phyloP scores from a whole-genome alignment of 2,329 filamentous ascomycete species.

The Zarea fungicola region DNA sequence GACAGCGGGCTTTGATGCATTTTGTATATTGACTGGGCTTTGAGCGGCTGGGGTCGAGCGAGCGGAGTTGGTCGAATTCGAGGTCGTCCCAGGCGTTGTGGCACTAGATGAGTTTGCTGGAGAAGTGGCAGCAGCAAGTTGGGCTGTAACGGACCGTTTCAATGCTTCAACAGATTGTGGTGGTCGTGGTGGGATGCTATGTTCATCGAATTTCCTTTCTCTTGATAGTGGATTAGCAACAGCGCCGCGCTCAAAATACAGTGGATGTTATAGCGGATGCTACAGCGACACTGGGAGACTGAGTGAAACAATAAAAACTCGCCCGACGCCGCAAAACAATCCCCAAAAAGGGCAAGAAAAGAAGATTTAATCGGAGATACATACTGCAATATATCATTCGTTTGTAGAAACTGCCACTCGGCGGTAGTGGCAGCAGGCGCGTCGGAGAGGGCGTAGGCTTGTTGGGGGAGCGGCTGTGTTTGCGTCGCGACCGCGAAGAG shows the following conservation, averaged over 20 bases:
- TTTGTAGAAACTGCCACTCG: slow-evolving; percentile 52
- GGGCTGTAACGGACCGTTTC: slow-evolving; percentile 29
- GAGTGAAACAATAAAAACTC: slow-evolving; percentile 18
- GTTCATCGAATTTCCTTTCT: slow-evolving; percentile 44
- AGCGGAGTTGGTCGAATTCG: background rate
- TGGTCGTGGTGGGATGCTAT: slow-evolving; percentile 46
- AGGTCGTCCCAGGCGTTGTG: slow-evolving; percentile 1
- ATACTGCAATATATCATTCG: slow-evolving; percentile 56
- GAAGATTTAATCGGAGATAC: slow-evolving; percentile 24
- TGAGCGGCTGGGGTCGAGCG: background rate
- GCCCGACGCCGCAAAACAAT: background rate
- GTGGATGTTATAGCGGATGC: slow-evolving; percentile 6
- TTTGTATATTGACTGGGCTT: slow-evolving; percentile 6
- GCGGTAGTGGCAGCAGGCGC: slow-evolving; percentile 46
- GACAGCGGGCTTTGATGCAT: background rate
- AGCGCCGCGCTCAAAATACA: background rate
- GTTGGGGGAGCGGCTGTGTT: slow-evolving; percentile 54
- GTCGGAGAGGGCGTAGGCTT: slow-evolving; percentile 52
- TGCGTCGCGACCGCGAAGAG: slow-evolving; percentile 76
- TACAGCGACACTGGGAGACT: slow-evolving; percentile 8
- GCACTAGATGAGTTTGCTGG: background rate
- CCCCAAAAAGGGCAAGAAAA: slow-evolving; percentile 12
- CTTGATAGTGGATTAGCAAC: slow-evolving; percentile 19
- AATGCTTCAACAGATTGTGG: slow-evolving; percentile 39
- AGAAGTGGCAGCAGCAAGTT: slow-evolving; percentile 5